These are phyloP conservation scores for Boletellus sp. DNA, from an alignment of 768 basidiomycete genomes.

Conservation along the genomic window DNA sequence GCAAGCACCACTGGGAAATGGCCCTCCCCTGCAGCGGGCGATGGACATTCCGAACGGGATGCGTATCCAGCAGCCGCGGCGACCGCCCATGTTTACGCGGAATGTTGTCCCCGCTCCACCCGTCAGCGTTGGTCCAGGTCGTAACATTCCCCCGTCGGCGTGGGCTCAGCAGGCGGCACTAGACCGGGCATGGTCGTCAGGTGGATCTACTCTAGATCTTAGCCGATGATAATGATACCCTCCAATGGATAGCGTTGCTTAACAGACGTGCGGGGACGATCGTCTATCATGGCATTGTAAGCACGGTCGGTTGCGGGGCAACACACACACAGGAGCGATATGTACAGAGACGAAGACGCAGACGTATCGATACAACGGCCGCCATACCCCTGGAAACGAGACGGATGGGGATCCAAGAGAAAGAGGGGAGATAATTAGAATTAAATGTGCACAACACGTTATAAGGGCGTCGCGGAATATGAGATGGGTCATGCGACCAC, in stretches of 20 bases:
- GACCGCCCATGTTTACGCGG: constrained; percentile 53
- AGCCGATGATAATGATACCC: constrained; percentile 32
- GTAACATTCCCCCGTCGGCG: constrained; percentile 39
- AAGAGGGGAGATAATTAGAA: constrained; percentile 22
- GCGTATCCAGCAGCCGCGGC: constrained; percentile 51
- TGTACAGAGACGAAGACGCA: constrained; percentile 11
- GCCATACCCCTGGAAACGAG: constrained; percentile 6
- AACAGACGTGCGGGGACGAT: background rate
- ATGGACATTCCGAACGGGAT: constrained; percentile 51
- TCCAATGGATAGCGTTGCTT: background rate
- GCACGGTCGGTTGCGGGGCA: background rate
- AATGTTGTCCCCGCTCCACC: constrained; percentile 34
- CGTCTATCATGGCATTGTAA: constrained; percentile 19
- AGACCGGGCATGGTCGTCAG: constrained; percentile 45
- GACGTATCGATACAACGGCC: constrained; percentile 27
- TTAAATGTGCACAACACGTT: constrained; percentile 34
- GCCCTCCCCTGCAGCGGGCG: constrained; percentile 41
- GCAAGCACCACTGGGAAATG: constrained; percentile 20
- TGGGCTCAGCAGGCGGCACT: constrained; percentile 37
- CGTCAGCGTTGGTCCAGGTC: constrained; percentile 33
- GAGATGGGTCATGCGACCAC: constrained; percentile 25
- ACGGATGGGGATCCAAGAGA: background rate
- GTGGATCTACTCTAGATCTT: constrained; percentile 38
- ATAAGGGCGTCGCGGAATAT: constrained; percentile 19
- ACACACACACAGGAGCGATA: background rate